phyloP scores from a whole-genome alignment of 2,329 filamentous ascomycete species.

The Paecilomyces dactylethromorphus region DNA sequence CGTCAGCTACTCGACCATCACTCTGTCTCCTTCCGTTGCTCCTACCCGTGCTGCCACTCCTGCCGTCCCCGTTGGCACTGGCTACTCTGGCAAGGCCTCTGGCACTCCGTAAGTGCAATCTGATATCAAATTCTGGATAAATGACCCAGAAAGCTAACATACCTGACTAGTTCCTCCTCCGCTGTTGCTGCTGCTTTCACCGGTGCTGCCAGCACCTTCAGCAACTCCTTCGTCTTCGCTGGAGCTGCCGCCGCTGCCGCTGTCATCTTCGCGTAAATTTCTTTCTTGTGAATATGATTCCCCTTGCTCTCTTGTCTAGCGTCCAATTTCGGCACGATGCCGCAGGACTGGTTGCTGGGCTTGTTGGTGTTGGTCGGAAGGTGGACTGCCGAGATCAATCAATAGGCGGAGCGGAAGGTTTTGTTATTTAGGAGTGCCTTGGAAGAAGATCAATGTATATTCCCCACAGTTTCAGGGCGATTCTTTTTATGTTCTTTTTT shows the following conservation, averaged over 20 bases:
- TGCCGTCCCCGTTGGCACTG: constrained; percentile 10
- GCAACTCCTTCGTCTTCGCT: constrained; percentile 22
- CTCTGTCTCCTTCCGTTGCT: constrained; percentile 8
- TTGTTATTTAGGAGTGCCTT: neutral
- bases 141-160: neutral
- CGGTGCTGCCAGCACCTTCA: constrained; percentile 21
- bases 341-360: neutral
- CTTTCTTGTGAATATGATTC: constrained; percentile 21
- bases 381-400: neutral
- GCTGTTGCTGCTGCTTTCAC: constrained; percentile 18
- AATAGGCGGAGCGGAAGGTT: neutral
- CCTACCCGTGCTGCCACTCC: constrained; percentile 1
- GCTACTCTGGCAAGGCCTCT: constrained; percentile 9
- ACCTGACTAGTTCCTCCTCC: neutral
- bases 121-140: constrained; percentile 4
- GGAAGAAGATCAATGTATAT: neutral
- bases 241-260: constrained; percentile 24
- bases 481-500: neutral
- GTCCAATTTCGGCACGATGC: neutral
- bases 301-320: constrained; percentile 7
- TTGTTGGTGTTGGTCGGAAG: neutral
- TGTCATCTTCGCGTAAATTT: constrained; percentile 27
- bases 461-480: neutral
- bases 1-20: constrained; percentile 24
- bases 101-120: constrained; percentile 12